A percentile compares a stretch with the other conserved stretches of the same genome.
Evolutionary conservation across 106 monocot genomes (phyloP).

Genomic region (Cymbidium sinense): DNA sequence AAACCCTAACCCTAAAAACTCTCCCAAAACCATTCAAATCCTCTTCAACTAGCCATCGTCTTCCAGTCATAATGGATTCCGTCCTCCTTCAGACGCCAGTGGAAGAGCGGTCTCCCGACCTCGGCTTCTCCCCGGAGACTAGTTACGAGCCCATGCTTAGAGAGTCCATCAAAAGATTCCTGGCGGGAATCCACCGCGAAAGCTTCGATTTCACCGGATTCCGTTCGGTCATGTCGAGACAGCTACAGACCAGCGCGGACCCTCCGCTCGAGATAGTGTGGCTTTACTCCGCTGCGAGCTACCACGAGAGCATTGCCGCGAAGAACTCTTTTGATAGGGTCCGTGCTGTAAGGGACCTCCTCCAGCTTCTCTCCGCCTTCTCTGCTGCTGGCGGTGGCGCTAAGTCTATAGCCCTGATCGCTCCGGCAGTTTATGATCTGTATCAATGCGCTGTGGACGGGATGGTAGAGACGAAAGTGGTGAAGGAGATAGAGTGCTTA

Average conservation of each 20-base stretch:
- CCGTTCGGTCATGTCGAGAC: constrained; percentile 58
- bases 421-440: constrained; percentile 62
- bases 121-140: constrained; percentile 6
- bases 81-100: constrained; percentile 47
- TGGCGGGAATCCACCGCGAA: constrained; percentile 27
- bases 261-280: constrained; percentile 83
- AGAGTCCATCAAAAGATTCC: constrained; percentile 67
- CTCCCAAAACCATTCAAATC: constrained; percentile 9
- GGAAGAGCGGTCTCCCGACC: constrained; percentile 10
- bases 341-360: constrained; percentile 33
- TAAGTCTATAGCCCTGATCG: constrained; percentile 70
- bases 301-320: constrained; percentile 31
- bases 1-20: constrained; percentile 22
- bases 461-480: constrained; percentile 20
- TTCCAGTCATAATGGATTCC: constrained; percentile 31
- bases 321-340: constrained; percentile 23
- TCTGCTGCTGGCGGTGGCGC: constrained; percentile 30
- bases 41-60: not conserved
- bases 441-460: constrained; percentile 30
- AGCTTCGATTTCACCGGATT: constrained; percentile 57
- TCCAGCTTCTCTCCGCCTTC: constrained; percentile 61
- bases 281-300: constrained; percentile 69
- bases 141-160: constrained; percentile 46
- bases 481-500: constrained; percentile 53
- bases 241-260: constrained; percentile 51